A percentile compares a stretch with the other conserved stretches of the same genome.
Evolutionary conservation across 108 stramenopile species (phyloP).

Genomic region (Pelagomonas calceolata): DNA sequence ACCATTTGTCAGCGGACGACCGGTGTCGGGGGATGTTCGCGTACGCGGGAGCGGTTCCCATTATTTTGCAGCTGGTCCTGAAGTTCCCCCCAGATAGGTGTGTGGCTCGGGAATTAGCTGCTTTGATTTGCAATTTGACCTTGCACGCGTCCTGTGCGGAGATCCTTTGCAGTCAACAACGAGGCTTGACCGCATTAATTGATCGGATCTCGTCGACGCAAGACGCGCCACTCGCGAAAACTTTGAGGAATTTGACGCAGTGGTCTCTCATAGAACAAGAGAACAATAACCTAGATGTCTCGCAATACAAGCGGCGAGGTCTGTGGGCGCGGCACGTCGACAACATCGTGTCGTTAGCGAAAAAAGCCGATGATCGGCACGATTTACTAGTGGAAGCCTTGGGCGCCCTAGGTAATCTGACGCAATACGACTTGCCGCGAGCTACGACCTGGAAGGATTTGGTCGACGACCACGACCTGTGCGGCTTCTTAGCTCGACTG

Average conservation of each 20-base stretch:
- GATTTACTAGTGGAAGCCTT: conserved; percentile 23
- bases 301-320: conserved; percentile 25
- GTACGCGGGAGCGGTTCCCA: conserved; percentile 38
- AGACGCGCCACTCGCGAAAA: conserved; percentile 33
- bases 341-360: conserved; percentile 21
- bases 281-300: conserved; percentile 5
- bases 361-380: conserved; percentile 29
- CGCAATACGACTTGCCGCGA: conserved; percentile 37
- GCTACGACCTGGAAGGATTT: conserved; percentile 26
- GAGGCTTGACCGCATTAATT: conserved; percentile 34
- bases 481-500: conserved; percentile 33
- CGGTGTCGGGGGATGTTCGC: conserved; percentile 8
- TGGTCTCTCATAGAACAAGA: conserved; percentile 37
- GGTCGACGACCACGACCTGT: conserved; percentile 29
- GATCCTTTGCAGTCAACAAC: conserved; percentile 20
- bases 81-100: conserved; percentile 27
- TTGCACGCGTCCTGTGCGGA: conserved; percentile 28
- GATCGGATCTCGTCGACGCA: conserved; percentile 28
- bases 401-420: conserved; percentile 40
- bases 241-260: conserved; percentile 38
- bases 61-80: conserved; percentile 41
- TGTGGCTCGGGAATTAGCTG: conserved; percentile 43
- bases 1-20: conserved; percentile 46
- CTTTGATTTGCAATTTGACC: conserved; percentile 41
- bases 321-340: conserved; percentile 42